Percentiles rank a stretch among this genome's conserved stretches.
Conservation (phyloP, 805 yeast genomes). For the Candida caryicola region DNA sequence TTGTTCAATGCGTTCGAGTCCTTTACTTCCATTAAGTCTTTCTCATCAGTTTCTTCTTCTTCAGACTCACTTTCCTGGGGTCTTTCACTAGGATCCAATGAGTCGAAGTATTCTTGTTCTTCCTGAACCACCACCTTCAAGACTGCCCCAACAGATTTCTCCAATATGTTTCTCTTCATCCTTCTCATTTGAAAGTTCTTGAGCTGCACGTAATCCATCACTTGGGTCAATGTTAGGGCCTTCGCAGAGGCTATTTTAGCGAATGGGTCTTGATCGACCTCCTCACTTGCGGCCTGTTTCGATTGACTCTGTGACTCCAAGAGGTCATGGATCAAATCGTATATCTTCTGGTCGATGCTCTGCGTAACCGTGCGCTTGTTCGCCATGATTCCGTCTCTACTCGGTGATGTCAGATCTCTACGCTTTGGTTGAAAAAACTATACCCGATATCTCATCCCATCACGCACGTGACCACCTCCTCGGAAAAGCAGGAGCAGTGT, state of each 20-base stretch:
- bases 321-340: conserved; percentile 51
- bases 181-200: conserved; percentile 68
- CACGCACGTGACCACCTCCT: neutral
- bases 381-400: conserved; percentile 4
- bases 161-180: conserved; percentile 61
- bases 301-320: conserved; percentile 62
- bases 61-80: conserved; percentile 34
- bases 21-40: conserved; percentile 59
- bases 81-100: conserved; percentile 6
- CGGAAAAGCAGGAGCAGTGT: neutral
- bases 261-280: conserved; percentile 37
- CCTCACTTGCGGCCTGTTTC: conserved; percentile 45
- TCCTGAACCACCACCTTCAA: conserved; percentile 54
- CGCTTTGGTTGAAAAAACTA: neutral
- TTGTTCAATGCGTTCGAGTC: conserved; percentile 73
- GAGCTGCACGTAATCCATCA: conserved; percentile 56
- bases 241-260: conserved; percentile 57
- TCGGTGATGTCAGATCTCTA: neutral
- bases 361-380: conserved; percentile 12
- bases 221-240: conserved; percentile 51
- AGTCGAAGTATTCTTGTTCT: conserved; percentile 55
- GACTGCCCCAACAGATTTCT: conserved; percentile 61
- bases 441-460: neutral
- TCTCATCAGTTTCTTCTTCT: conserved; percentile 37
- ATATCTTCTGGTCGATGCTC: conserved; percentile 53